Evolutionary conservation across 2,329 filamentous ascomycete species (phyloP).

Genomic region (Trichoderma sp.): DNA sequence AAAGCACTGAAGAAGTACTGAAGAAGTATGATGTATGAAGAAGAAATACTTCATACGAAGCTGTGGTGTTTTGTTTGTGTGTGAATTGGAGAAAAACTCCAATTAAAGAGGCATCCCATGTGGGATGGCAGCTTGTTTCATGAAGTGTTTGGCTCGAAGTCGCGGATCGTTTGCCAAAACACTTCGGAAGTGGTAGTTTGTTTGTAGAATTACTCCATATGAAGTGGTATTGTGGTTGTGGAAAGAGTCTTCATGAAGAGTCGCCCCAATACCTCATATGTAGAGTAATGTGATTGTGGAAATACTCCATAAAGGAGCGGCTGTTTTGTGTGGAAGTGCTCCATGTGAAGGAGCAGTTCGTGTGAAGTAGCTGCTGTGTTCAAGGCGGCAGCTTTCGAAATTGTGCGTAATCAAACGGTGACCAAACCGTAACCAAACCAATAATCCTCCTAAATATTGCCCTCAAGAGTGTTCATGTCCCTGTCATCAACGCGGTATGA

Average conservation of each 20-base stretch:
- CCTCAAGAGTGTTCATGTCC: not conserved
- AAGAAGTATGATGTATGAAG: not conserved
- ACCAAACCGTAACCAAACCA: not conserved
- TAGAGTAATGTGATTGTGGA: not conserved
- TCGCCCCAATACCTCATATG: not conserved
- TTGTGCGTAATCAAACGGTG: not conserved
- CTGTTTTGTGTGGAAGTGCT: not conserved
- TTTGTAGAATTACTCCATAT: not conserved
- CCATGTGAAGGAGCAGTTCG: not conserved
- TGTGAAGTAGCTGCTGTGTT: not conserved
- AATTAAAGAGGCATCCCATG: not conserved
- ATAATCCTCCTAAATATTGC: not conserved
- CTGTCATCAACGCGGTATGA: not conserved
- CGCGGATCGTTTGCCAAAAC: not conserved
- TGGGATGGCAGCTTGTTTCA: not conserved
- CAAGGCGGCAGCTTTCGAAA: not conserved
- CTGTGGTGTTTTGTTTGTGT: not conserved
- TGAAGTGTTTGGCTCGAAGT: not conserved
- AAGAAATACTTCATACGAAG: not conserved
- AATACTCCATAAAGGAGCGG: not conserved
- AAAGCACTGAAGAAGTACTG: not conserved
- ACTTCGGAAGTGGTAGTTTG: not conserved
- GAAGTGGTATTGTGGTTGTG: not conserved
- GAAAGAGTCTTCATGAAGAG: not conserved
- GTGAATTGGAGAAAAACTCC: not conserved